A percentile compares a stretch with the other conserved stretches of the same genome.
phyloP scores from a whole-genome alignment of 2,329 filamentous ascomycete genomes.

The Colletotrichum nymphaeae region DNA sequence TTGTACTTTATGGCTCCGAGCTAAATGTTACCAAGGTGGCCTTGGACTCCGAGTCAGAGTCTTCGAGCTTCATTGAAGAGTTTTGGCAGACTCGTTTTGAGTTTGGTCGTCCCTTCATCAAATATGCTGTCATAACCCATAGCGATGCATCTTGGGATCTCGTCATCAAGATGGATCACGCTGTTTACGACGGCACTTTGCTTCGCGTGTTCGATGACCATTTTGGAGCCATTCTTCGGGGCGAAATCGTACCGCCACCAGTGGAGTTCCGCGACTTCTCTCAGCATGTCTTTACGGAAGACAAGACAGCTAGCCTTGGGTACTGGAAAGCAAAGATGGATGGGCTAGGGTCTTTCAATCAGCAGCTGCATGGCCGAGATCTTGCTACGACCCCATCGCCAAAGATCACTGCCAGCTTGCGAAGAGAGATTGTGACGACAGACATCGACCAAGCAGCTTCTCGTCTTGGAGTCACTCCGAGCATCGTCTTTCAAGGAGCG shows the following conservation, averaged over 20 bases:
- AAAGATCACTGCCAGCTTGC: neutral
- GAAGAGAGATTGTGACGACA: neutral
- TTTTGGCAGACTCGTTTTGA: conserved; percentile 43
- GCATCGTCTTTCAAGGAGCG: conserved; percentile 49
- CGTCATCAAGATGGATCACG: conserved; percentile 48
- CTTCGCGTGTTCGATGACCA: conserved; percentile 50
- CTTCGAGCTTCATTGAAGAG: conserved; percentile 37
- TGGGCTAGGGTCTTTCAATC: neutral
- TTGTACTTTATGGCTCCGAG: conserved; percentile 37
- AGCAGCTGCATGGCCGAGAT: neutral
- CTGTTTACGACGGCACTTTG: conserved; percentile 49
- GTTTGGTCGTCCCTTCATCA: conserved; percentile 47
- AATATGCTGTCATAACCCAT: conserved; percentile 44
- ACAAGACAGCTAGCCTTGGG: conserved; percentile 36
- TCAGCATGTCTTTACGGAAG: conserved; percentile 35
- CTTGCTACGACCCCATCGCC: conserved; percentile 21
- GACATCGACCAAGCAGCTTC: conserved; percentile 38
- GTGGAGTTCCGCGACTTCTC: conserved; percentile 43
- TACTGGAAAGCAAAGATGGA: conserved; percentile 38
- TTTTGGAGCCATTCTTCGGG: conserved; percentile 41
- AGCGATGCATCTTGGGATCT: conserved; percentile 40
- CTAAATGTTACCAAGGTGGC: conserved; percentile 30
- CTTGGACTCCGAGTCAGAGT: conserved; percentile 39
- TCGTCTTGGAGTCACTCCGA: conserved; percentile 42
- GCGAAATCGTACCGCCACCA: conserved; percentile 25